Percentiles rank a stretch among this genome's conserved stretches.
Evolutionary conservation across 345 rosid species (phyloP).

Genomic region (Cardamine chenopodiifolia): DNA sequence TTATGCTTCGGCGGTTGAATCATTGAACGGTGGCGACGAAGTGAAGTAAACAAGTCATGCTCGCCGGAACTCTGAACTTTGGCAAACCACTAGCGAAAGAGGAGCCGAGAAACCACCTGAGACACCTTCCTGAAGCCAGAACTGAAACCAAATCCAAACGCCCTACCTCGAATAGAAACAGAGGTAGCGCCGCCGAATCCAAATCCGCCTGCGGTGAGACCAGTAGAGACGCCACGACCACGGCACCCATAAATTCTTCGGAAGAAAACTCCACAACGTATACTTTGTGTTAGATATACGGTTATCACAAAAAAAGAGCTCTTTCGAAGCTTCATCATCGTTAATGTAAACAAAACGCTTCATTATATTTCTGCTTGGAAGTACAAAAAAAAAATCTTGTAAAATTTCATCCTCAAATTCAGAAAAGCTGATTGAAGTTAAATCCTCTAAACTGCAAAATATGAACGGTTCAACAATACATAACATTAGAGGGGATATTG

Average conservation of each 20-base stretch:
- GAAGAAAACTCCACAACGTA: constrained; percentile 82
- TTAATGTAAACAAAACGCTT: constrained; percentile 87
- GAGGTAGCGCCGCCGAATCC: not conserved
- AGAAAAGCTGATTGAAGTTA: constrained; percentile 1
- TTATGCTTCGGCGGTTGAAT: too few species aligned
- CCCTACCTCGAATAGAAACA: too few species aligned
- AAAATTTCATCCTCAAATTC: constrained; percentile 38
- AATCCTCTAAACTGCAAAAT: constrained; percentile 19
- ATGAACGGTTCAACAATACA: not conserved
- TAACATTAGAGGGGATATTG: not conserved
- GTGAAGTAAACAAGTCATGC: too few species aligned
- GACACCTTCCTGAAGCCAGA: too few species aligned
- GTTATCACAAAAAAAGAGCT: constrained; percentile 78
- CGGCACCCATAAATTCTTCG: constrained; percentile 64
- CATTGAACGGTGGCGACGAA: too few species aligned
- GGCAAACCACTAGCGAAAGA: too few species aligned
- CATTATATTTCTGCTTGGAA: too few species aligned
- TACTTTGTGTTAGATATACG: constrained; percentile 90
- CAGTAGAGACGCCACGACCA: too few species aligned
- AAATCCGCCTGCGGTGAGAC: too few species aligned
- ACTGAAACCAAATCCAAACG: too few species aligned
- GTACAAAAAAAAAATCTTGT: constrained; percentile 23
- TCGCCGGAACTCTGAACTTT: too few species aligned
- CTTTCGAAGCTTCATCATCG: constrained; percentile 73
- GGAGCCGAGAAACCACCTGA: too few species aligned